Percentiles rank a stretch among this genome's conserved stretches.
Evolutionary conservation across 208 protist species (phyloP).

Genomic region (Wallacemonas sp.): DNA sequence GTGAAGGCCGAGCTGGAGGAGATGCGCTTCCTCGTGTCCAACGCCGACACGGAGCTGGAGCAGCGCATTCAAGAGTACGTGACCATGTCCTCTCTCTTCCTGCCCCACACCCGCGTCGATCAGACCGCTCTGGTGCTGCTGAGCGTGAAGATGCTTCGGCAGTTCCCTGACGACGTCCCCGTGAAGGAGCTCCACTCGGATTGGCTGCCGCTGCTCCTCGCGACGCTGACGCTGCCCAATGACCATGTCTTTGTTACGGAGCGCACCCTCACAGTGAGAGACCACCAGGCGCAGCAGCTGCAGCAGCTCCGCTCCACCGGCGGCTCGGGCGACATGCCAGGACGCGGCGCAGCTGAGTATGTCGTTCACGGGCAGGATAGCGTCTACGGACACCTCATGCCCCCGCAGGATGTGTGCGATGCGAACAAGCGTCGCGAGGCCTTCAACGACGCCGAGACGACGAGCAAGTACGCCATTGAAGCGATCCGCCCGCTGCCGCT

Average conservation of each 20-base stretch:
- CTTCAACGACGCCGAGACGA: constrained; percentile 12
- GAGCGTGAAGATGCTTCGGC: constrained; percentile 65
- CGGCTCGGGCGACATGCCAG: background rate
- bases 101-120: constrained; percentile 63
- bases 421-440: constrained; percentile 28
- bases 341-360: background rate
- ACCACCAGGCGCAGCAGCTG: constrained; percentile 12
- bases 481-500: constrained; percentile 30
- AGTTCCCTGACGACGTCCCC: constrained; percentile 57
- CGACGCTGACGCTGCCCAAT: constrained; percentile 41
- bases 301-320: background rate
- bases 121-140: constrained; percentile 41
- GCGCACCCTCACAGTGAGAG: constrained; percentile 1
- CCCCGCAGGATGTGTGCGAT: constrained; percentile 31
- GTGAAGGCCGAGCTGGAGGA: constrained; percentile 61
- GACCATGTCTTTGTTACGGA: constrained; percentile 32
- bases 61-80: constrained; percentile 46
- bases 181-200: constrained; percentile 67
- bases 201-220: constrained; percentile 53
- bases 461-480: constrained; percentile 36
- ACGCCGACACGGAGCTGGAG: constrained; percentile 42
- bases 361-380: constrained; percentile 3
- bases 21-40: constrained; percentile 44
- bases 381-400: constrained; percentile 11
- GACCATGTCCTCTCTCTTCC: constrained; percentile 32